Base-by-base conservation (phyloP, 148 eudicot genomes). In the Silene conica region DNA sequence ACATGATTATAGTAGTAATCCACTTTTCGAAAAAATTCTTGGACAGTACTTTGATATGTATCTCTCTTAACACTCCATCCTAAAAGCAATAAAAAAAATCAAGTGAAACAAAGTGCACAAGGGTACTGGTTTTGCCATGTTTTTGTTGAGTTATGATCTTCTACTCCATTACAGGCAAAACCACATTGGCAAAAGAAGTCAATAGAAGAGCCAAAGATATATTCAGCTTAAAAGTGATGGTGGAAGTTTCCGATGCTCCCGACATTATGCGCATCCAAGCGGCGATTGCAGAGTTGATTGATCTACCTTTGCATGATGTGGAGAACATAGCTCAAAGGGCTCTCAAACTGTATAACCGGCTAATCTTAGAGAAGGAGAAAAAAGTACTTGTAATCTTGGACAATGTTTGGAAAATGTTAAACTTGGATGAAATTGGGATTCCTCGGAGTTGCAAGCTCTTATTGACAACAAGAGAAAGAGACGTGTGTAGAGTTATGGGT, bases 261-360 rank as follows among this genome's bases (percentile, higher is more conserved):
- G 65, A 74, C 26, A 65, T 74, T 23, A 16, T 14, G 34, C 61
- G 55, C 21, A 74, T 74, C 50, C 70, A 74, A 64, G 70, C 52
- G 14, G 15, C 25, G 5, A 46, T 74, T 14, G 77, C 62, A 45
- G 60, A 45, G 13, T 19, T 31, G 52, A 46, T 74, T 2, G 77
- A 23, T 11, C 62, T 74, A 6, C 16, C 22, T 62, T 50, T 74
- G 5, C 21, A 25, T 25, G 22, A 64, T 22, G 60, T 34, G 38
- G 5, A 60, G 2, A 22, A 43, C 4, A 6, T 61, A 10, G 20
- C 23, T 19, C 38, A n/a, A 43, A 73, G 31, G 56, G 74, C 62
- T 23, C 14, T 28, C 63, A 60, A 7, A 11, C 0, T 54, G 46
- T 38, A 73, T 43, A 60, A 73, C 67, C 22, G 57, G n/a, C 8